Evolutionary conservation across 2,329 filamentous ascomycete genomes (phyloP), one percentile per base, ranked within the genome.

Genomic region (Alternaria consortialis): DNA sequence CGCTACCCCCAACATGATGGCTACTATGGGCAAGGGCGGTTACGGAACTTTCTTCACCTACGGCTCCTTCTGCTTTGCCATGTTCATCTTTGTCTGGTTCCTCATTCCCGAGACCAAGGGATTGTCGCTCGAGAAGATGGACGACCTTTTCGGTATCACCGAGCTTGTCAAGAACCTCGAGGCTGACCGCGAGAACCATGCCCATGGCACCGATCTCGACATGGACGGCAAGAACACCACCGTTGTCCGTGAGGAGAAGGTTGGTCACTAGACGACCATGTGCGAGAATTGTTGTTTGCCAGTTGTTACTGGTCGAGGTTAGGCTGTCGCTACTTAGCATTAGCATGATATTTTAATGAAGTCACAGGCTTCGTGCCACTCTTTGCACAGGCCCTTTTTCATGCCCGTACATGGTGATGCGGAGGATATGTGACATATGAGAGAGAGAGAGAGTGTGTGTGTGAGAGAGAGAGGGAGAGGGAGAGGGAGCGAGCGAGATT

Each of bases 31-130:
- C 9, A 71, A 72, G 15, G 77, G 80, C 47, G 79, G 83, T 52
- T 86, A 85, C 64, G 84, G 84, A 76, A 88, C 88, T 29, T 92
- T 90, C 77, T 85, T 92, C 74, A 87, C 91, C 70, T 92, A 90
- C 75, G 85, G 87, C 9, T 84, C 78, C 55, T 91, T 91, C 76
- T 89, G 88, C 74, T 84, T 88, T 68, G 73, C 82, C 67, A 90
- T 91, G 86, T 86, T 86, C 63, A 64, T 89, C 54, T 90, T 89
- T 71, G 87, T 88, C 40, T 90, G 84, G 82, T 88, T 90, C 80
- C 84, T 88, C 63, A 84, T 91, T n/a, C 90, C 90, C 0, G 90
- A 92, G 79, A 92, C 90, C 11, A 91, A 91, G 81, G 89, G 89
- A 15, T 62, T 84, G 32, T 83, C 82, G 43, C 80, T 90, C 60